Evolutionary conservation across 345 rosid genomes (phyloP).

Genomic region (Lepidium didymum): DNA sequence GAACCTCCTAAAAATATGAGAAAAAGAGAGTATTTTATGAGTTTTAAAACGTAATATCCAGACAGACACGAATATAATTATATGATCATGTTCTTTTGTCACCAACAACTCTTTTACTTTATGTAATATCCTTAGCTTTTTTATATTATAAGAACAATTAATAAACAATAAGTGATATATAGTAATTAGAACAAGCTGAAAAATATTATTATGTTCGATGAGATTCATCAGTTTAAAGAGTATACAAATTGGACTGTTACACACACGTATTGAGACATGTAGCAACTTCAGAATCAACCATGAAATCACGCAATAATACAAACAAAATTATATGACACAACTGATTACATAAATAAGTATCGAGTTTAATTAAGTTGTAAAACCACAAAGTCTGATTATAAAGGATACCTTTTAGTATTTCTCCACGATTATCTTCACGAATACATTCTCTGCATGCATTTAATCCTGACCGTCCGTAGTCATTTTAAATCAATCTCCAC

Average conservation of each 20-base stretch:
- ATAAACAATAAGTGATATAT: neutral
- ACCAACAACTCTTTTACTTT: constrained; percentile 20
- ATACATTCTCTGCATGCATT: constrained; percentile 9
- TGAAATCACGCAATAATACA: constrained; percentile 21
- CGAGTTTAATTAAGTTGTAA: neutral
- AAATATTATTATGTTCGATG: neutral
- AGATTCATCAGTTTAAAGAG: neutral
- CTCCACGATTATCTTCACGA: neutral
- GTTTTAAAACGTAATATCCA: constrained; percentile 10
- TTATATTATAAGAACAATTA: neutral
- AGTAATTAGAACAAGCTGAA: neutral
- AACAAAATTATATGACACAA: neutral
- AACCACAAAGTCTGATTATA: neutral
- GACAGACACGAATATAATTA: neutral
- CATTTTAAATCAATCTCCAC: constrained; percentile 6
- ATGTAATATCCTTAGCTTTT: constrained; percentile 4
- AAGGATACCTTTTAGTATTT: constrained; percentile 11
- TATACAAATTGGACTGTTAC: constrained; percentile 9
- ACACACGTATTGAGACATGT: neutral
- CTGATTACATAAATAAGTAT: constrained; percentile 1
- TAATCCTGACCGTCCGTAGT: constrained; percentile 6
- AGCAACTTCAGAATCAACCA: constrained; percentile 13
- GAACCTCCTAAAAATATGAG: constrained; percentile 26
- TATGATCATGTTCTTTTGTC: constrained; percentile 14
- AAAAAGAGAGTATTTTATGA: neutral